Evolutionary conservation across 495 filamentous ascomycete genomes (phyloP).

Genomic region (Aspergillus kassunensis): DNA sequence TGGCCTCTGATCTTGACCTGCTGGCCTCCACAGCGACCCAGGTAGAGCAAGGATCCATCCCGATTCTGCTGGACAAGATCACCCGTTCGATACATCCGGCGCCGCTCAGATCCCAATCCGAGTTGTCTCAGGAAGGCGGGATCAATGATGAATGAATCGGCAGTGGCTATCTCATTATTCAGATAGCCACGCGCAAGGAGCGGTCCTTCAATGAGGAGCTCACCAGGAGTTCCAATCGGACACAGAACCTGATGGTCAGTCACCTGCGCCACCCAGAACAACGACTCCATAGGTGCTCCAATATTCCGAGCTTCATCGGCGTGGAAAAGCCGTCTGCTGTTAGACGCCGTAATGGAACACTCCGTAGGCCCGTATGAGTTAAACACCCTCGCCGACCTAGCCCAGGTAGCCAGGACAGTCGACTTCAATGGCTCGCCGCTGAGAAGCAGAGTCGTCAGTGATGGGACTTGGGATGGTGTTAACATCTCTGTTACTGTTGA

Average conservation of each 20-base stretch:
- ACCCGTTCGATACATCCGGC: background rate
- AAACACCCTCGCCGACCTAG: background rate
- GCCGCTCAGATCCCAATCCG: background rate
- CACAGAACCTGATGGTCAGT: background rate
- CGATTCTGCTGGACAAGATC: background rate
- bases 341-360: background rate
- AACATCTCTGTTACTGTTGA: background rate
- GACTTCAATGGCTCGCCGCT: background rate
- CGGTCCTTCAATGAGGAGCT: background rate
- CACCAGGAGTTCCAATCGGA: background rate
- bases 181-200: background rate
- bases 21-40: slow-evolving; percentile 17
- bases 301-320: background rate
- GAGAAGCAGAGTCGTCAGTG: background rate
- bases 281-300: background rate
- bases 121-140: background rate
- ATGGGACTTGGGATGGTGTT: background rate
- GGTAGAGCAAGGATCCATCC: slow-evolving; percentile 10
- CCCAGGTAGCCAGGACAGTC: background rate
- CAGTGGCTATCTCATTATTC: background rate
- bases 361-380: background rate
- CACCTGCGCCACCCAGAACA: background rate
- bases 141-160: background rate
- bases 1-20: slow-evolving; percentile 25
- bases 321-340: background rate